Evolutionary conservation across 2,329 filamentous ascomycete species (phyloP).

Genomic region (Cadophora luteo-olivacea): DNA sequence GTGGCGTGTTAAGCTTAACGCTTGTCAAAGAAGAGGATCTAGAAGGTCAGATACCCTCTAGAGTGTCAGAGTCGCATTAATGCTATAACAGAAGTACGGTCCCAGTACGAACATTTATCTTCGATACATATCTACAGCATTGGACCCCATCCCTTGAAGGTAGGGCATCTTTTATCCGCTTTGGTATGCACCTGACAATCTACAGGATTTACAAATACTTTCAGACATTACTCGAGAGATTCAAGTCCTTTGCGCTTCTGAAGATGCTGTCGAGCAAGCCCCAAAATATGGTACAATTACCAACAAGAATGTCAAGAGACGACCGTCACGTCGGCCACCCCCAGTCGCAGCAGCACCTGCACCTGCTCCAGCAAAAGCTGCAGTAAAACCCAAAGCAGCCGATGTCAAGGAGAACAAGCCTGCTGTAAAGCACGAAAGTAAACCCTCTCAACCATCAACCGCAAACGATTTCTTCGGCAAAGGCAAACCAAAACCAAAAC

Average conservation of each 20-base stretch:
- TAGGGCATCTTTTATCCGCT: constrained; percentile 42
- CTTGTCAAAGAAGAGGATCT: constrained; percentile 77
- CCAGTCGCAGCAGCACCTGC: constrained; percentile 45
- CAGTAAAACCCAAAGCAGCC: constrained; percentile 27
- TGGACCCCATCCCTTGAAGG: constrained; percentile 71
- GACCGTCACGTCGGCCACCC: constrained; percentile 44
- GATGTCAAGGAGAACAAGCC: constrained; percentile 30
- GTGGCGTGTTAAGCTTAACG: constrained; percentile 64
- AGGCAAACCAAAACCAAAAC: constrained; percentile 37
- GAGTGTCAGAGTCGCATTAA: constrained; percentile 20
- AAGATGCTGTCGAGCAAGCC: constrained; percentile 64
- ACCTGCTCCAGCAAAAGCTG: constrained; percentile 34
- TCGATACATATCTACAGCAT: constrained; percentile 91
- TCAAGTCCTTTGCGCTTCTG: constrained; percentile 57
- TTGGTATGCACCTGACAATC: constrained; percentile 5
- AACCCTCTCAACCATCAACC: constrained; percentile 38
- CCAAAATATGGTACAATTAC: constrained; percentile 75
- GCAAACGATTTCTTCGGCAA: constrained; percentile 50
- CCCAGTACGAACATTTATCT: constrained; percentile 72
- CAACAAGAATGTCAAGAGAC: constrained; percentile 69
- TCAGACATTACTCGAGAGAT: constrained; percentile 73
- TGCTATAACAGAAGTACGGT: constrained; percentile 63
- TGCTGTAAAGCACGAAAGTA: constrained; percentile 29
- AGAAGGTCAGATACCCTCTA: constrained; percentile 53
- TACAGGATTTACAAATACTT: constrained; percentile 69